These are phyloP conservation scores for Hymenoscyphus infarciens DNA, from an alignment of 2,329 filamentous ascomycete genomes.

Conservation along the genomic window DNA sequence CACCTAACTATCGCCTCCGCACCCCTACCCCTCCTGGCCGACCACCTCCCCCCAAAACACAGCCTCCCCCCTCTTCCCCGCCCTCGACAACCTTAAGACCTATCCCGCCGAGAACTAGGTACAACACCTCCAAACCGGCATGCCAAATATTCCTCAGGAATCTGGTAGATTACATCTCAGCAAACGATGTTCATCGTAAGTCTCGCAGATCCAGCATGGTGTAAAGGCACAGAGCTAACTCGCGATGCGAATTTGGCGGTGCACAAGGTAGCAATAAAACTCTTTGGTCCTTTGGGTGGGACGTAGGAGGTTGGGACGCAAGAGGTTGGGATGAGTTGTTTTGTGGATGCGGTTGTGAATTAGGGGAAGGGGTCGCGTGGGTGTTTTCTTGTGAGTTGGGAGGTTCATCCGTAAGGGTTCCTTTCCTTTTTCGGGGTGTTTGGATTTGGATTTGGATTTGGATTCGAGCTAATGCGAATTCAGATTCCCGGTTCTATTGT, in stretches of 20 bases:
- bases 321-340: conserved; percentile 43
- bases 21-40: conserved; percentile 25
- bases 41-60: conserved; percentile 31
- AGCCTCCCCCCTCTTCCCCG: conserved; percentile 30
- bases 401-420: conserved; percentile 10
- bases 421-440: too few species aligned
- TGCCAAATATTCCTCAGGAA: conserved; percentile 38
- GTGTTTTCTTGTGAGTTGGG: conserved; percentile 41
- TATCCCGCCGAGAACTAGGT: conserved; percentile 28
- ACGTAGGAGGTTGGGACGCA: conserved; percentile 36
- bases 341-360: conserved; percentile 44
- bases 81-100: conserved; percentile 33
- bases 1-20: too few species aligned
- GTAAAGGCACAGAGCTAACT: conserved; percentile 40
- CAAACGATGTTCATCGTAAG: conserved; percentile 39
- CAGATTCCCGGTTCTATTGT: conserved; percentile 26
- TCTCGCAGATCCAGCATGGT: conserved; percentile 37
- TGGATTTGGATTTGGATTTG: not conserved
- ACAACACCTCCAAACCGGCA: conserved; percentile 35
- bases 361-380: conserved; percentile 50
- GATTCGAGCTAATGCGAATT: not conserved
- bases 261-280: conserved; percentile 21
- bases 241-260: conserved; percentile 33
- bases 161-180: conserved; percentile 37
- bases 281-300: conserved; percentile 35